Percentiles rank a stretch among this genome's conserved stretches.
These are phyloP conservation scores for Erigeron canadensis DNA, from an alignment of 129 eudicot genomes.

Conservation along the genomic window DNA sequence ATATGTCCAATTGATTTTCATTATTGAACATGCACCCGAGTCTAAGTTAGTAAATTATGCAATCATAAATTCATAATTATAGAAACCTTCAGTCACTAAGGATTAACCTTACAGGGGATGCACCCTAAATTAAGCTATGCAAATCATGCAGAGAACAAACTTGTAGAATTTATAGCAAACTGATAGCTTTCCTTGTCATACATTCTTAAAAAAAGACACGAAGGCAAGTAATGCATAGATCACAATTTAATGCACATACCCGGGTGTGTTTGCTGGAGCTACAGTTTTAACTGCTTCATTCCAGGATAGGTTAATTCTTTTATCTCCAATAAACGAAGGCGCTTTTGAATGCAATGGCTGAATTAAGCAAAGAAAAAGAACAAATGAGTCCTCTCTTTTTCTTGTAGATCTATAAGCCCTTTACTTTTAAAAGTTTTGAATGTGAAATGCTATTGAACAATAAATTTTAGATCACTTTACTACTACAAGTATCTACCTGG, in stretches of 20 bases:
- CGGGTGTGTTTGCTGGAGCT: conserved; percentile 44
- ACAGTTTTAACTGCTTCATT: conserved; percentile 64
- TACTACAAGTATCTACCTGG: no score
- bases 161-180: neutral
- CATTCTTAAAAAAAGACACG: neutral
- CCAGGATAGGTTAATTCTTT: conserved; percentile 82
- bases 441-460: no score
- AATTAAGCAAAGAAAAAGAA: conserved; percentile 20
- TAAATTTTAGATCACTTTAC: no score
- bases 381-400: conserved; percentile 2
- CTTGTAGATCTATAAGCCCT: neutral
- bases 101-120: no score
- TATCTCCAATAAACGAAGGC: conserved; percentile 90
- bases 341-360: conserved; percentile 83
- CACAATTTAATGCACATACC: conserved; percentile 46
- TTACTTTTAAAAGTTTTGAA: no score
- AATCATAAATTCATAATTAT: no score
- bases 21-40: no score
- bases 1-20: no score
- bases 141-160: no score
- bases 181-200: neutral
- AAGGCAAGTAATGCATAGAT: neutral
- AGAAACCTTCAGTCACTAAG: no score
- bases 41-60: no score
- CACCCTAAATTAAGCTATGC: no score